Evolutionary conservation across 192 early-diverging fungal genomes (phyloP), one percentile per base, ranked within the genome.

Genomic region (Coemansia sp.): DNA sequence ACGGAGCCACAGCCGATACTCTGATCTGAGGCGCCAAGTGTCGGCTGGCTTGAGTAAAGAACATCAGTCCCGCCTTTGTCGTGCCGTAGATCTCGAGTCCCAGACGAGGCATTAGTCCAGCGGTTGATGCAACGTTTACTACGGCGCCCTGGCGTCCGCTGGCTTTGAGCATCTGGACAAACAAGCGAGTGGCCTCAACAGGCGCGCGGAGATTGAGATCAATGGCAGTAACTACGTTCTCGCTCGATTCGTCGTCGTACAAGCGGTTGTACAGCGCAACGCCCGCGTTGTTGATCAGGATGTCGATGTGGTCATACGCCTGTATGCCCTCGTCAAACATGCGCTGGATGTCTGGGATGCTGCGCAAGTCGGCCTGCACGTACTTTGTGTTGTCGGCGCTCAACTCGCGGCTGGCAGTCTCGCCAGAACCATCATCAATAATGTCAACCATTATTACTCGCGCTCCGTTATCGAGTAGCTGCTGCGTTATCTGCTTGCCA

Each of bases 281-380:
- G 1, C 66, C 81, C 4, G 76, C 81, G 43, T 78, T 78, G 62
- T 83, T 83, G 12, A 83, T 64, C 25, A 83, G 54, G 11, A 83
- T 64, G 27, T 83, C 72, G 25, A 83, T 62, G 2, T 41, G 62
- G 4, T 67, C 82, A 51, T 71, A 83, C 12, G 53, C 60, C 0
- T 40, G 22, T 8, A 49, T 15, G 15, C 59, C 72, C 4, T 63
- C 49, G 14, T 45, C 19, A 36, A 83, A 47, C 53, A 70, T 62
- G 27, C 57, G 37, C 47, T 42, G 59, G 45, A 73, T 66, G 15
- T 73, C 70, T 4, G 38, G 8, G 4, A 56, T 38, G 10, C 58
- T 60, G 29, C 49, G 37, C 37, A 73, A 20, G 41, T 73, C 59
- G 27, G 64, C 64, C 11, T 60, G 46, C 2, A 66, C 35, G 19